Evolutionary conservation across 495 filamentous ascomycete species (phyloP).

Genomic region (Thozetella sp.): DNA sequence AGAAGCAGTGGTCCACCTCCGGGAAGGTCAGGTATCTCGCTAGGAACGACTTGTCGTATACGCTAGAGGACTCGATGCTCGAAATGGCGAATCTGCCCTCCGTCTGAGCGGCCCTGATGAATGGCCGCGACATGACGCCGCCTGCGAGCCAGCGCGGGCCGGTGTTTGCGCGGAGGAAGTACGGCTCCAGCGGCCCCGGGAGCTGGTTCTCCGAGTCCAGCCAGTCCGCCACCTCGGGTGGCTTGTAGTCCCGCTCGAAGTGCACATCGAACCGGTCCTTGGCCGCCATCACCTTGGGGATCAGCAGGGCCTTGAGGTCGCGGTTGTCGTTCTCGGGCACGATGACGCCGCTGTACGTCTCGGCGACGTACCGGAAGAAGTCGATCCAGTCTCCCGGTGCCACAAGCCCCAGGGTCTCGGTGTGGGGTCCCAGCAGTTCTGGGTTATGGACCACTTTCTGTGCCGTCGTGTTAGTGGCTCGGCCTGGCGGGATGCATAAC

Average conservation of each 20-base stretch:
- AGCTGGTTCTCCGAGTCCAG: not conserved
- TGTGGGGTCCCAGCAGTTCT: slow-evolving; percentile 3
- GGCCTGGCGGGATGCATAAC: not conserved
- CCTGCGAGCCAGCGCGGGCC: not conserved
- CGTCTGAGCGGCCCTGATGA: not conserved
- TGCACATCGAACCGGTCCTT: not conserved
- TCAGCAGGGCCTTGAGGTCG: slow-evolving; percentile 1
- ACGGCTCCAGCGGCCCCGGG: not conserved
- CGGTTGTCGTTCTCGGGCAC: slow-evolving; percentile 48
- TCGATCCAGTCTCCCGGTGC: slow-evolving; percentile 56
- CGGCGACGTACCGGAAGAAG: slow-evolving; percentile 51
- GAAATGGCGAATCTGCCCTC: not conserved
- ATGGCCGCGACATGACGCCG: not conserved
- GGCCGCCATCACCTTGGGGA: slow-evolving; percentile 1
- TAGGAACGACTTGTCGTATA: not conserved
- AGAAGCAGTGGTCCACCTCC: not conserved
- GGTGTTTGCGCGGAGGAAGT: slow-evolving; percentile 1
- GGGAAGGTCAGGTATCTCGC: slow-evolving; percentile 1
- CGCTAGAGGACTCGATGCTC: not conserved
- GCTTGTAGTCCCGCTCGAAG: not conserved
- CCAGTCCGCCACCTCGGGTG: not conserved
- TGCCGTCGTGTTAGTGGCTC: no score
- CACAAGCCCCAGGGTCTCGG: slow-evolving; percentile 41
- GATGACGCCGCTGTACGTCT: slow-evolving; percentile 49
- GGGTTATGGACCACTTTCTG: slow-evolving; percentile 20